These are phyloP conservation scores for Neopestalotiopsis sp. DNA, from an alignment of 2,329 filamentous ascomycete genomes.

Conservation along the genomic window DNA sequence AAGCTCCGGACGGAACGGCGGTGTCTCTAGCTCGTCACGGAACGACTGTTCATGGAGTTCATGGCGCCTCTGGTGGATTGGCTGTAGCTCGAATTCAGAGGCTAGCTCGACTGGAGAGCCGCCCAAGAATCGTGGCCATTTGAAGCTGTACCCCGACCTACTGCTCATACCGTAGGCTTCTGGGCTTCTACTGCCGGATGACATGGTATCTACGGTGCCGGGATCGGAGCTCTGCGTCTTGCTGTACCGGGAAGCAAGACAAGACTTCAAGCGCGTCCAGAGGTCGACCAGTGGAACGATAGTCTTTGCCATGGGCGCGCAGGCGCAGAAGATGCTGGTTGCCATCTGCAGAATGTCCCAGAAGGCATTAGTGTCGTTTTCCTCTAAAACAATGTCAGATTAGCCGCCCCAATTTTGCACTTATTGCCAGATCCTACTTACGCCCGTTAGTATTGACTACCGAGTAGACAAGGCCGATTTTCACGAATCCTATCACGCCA, in stretches of 20 bases:
- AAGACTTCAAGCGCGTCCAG: neutral
- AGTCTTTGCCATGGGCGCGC: slow-evolving; percentile 4
- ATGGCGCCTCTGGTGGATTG: no score
- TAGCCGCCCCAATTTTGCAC: neutral
- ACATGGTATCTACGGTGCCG: no score
- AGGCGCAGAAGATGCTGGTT: slow-evolving; percentile 6
- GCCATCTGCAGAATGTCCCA: slow-evolving; percentile 15
- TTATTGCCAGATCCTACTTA: neutral
- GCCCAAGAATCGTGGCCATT: no score
- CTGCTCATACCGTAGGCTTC: no score
- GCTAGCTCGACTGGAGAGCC: no score
- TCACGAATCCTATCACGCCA: slow-evolving; percentile 10
- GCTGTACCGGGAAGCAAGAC: neutral
- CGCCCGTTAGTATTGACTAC: neutral
- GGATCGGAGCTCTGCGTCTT: neutral
- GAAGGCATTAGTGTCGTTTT: slow-evolving; percentile 2
- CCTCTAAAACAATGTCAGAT: neutral
- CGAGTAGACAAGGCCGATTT: slow-evolving; percentile 8
- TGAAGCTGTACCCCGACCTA: no score
- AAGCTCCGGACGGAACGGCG: no score
- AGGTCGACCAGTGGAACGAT: neutral
- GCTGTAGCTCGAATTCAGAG: no score
- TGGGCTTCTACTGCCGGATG: no score
- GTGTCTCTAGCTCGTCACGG: no score
- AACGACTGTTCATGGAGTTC: no score